Evolutionary conservation across 2,329 filamentous ascomycete species (phyloP).

Genomic region (Alternaria consortialis): DNA sequence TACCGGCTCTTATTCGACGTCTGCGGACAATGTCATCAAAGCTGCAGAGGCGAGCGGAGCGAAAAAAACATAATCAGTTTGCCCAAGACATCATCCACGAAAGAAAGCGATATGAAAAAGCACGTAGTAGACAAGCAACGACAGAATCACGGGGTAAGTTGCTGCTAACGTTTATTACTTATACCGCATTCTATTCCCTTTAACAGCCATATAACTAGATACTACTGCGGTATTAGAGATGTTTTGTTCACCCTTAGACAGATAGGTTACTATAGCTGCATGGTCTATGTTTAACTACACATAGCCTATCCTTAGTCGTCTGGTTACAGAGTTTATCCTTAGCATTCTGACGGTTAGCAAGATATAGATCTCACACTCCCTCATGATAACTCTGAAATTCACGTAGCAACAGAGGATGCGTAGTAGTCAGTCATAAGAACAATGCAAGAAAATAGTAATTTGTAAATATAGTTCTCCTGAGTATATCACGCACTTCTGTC

Average conservation of each 20-base stretch:
- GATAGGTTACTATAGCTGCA: slow-evolving; percentile 1
- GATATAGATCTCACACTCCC: background rate
- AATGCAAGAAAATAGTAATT: slow-evolving; percentile 8
- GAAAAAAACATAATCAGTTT: slow-evolving; percentile 4
- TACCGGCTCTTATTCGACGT: slow-evolving; percentile 9
- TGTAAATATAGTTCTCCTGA: background rate
- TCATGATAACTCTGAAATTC: background rate
- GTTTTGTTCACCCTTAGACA: background rate
- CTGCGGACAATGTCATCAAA: slow-evolving; percentile 6
- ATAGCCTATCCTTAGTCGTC: slow-evolving; percentile 4
- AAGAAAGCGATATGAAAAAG: slow-evolving; percentile 11
- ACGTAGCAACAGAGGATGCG: background rate
- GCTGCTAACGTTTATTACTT: slow-evolving; percentile 1
- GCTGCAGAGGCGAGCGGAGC: slow-evolving; percentile 1
- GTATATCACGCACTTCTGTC: background rate
- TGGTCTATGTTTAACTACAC: background rate
- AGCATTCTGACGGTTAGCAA: background rate
- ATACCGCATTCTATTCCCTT: background rate
- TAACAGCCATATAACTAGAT: background rate
- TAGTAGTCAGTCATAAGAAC: slow-evolving; percentile 1
- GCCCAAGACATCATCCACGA: background rate
- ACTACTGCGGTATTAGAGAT: background rate
- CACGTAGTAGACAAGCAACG: background rate
- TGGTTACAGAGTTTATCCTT: background rate
- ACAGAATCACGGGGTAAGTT: slow-evolving; percentile 2